Percentiles rank a stretch among this genome's conserved stretches.
These are phyloP conservation scores for Proliferodiscus dingleyae DNA, from an alignment of 2,329 filamentous ascomycete genomes.

Conservation along the genomic window DNA sequence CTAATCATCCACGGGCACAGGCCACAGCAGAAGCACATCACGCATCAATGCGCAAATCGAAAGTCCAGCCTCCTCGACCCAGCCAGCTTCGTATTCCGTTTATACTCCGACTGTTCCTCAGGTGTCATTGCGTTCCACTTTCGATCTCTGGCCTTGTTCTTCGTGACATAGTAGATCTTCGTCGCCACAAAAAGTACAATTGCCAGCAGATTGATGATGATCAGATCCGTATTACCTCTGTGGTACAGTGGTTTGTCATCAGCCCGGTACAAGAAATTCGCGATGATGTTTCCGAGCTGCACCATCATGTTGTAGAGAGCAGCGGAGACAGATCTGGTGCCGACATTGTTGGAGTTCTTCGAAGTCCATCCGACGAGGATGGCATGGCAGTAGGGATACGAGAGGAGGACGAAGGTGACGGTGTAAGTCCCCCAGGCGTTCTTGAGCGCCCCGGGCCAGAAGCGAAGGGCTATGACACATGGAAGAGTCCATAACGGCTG, in stretches of 20 bases:
- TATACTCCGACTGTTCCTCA: conserved; percentile 34
- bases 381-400: conserved; percentile 29
- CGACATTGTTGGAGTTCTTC: conserved; percentile 57
- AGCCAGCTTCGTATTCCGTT: conserved; percentile 34
- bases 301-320: conserved; percentile 52
- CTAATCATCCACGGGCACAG: no score
- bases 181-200: conserved; percentile 45
- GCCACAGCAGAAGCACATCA: neutral
- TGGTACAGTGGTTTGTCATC: conserved; percentile 51
- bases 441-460: conserved; percentile 24
- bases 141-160: conserved; percentile 38
- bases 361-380: conserved; percentile 39
- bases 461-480: conserved; percentile 33
- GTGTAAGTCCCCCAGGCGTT: conserved; percentile 36
- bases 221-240: conserved; percentile 51
- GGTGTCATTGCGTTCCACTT: conserved; percentile 42
- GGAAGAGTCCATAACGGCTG: conserved; percentile 39
- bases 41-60: conserved; percentile 32
- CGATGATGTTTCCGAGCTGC: conserved; percentile 38
- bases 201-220: conserved; percentile 43
- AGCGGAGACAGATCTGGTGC: conserved; percentile 57
- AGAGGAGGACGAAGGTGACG: conserved; percentile 29
- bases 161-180: conserved; percentile 43
- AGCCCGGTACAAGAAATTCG: conserved; percentile 44
- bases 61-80: conserved; percentile 38